Evolutionary conservation across 73 alveolate genomes (phyloP).

Genomic region (Paraurostyla sp.): DNA sequence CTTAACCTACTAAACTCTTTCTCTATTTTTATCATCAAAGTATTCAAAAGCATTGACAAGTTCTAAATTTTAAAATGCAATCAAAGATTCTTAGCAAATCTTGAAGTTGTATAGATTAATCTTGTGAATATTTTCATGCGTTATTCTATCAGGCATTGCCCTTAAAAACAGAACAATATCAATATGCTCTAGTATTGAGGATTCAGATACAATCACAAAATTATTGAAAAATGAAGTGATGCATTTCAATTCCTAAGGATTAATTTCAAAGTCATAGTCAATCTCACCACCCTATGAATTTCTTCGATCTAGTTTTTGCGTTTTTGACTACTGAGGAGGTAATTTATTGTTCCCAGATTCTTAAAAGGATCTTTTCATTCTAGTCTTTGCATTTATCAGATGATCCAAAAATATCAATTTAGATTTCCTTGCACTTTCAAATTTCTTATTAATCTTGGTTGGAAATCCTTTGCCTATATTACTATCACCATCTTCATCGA

Average conservation of each 20-base stretch:
- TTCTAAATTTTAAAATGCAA: constrained; percentile 68
- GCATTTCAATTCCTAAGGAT: constrained; percentile 27
- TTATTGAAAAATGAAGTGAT: constrained; percentile 60
- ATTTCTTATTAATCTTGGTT: neutral
- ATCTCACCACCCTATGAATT: neutral
- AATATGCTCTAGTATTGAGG: constrained; percentile 58
- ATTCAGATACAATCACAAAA: constrained; percentile 66
- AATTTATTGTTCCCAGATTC: neutral
- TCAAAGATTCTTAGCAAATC: constrained; percentile 58
- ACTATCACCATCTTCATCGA: constrained; percentile 22
- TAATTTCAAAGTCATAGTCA: neutral
- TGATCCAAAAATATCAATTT: neutral
- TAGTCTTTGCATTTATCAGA: neutral
- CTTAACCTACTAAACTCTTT: constrained; percentile 61
- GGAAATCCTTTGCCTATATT: neutral
- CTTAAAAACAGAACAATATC: constrained; percentile 59
- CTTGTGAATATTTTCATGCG: neutral
- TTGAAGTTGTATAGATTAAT: constrained; percentile 55
- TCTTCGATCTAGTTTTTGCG: neutral
- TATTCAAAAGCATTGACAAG: constrained; percentile 73
- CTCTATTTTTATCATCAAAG: constrained; percentile 71
- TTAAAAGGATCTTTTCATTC: neutral
- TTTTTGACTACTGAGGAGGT: neutral
- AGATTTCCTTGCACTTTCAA: constrained; percentile 12
- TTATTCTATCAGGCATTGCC: constrained; percentile 62